Evolutionary conservation across 2,329 filamentous ascomycete genomes (phyloP).

Genomic region (Trichoderma simmonsii): DNA sequence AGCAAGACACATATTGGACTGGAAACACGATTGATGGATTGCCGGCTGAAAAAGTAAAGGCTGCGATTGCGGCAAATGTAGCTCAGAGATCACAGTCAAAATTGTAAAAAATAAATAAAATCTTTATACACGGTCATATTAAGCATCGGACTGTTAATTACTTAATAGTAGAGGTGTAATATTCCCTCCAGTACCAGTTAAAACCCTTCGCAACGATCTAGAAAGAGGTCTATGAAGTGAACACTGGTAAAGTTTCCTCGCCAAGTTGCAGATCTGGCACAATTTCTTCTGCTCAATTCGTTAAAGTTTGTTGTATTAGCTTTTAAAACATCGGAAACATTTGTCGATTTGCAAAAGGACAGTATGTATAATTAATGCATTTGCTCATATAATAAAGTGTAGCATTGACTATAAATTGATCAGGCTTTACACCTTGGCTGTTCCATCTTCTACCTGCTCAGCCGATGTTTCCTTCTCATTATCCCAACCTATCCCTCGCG

Average conservation of each 20-base stretch:
- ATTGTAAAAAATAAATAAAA: background rate
- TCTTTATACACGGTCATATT: background rate
- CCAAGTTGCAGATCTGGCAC: background rate
- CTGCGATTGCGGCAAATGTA: constrained; percentile 4
- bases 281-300: background rate
- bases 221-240: background rate
- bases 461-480: constrained; percentile 4
- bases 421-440: background rate
- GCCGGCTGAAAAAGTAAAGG: constrained; percentile 10
- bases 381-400: background rate
- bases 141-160: accelerated
- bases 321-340: background rate
- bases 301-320: background rate
- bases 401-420: background rate
- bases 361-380: background rate
- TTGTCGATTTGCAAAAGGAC: background rate
- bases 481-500: background rate
- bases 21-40: background rate
- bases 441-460: constrained; percentile 1
- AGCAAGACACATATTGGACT: constrained; percentile 14
- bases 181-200: background rate
- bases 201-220: background rate
- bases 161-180: background rate
- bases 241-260: background rate
- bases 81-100: constrained; percentile 7